Percentiles rank a stretch among this genome's conserved stretches.
These are phyloP conservation scores for Dioszegia crocea DNA, from an alignment of 768 basidiomycete species.

Conservation along the genomic window DNA sequence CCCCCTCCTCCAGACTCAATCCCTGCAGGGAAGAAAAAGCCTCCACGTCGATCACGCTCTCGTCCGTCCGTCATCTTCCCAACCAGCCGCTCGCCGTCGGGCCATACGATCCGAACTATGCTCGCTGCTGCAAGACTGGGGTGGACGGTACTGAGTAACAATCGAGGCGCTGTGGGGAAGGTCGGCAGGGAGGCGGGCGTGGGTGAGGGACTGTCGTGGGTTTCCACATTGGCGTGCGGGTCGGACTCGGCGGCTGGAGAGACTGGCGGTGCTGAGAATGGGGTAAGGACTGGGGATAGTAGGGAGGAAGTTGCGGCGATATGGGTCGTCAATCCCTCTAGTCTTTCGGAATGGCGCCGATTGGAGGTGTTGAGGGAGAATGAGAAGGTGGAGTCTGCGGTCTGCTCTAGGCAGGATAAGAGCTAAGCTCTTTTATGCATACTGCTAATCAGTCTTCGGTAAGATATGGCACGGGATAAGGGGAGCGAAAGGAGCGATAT, in stretches of 20 bases:
- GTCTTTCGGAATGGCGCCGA: slow-evolving; percentile 61
- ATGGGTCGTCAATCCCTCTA: slow-evolving; percentile 76
- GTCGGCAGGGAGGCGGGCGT: slow-evolving; percentile 64
- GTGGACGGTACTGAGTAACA: slow-evolving; percentile 86
- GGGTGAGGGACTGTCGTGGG: slow-evolving; percentile 31
- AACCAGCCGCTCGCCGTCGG: slow-evolving; percentile 56
- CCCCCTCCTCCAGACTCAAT: no score
- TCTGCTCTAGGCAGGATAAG: not conserved
- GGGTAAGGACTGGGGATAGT: not conserved
- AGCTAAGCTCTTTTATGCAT: no score
- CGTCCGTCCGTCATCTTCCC: slow-evolving; percentile 60
- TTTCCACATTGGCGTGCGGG: no score
- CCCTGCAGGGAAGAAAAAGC: not conserved
- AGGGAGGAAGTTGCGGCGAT: slow-evolving; percentile 53
- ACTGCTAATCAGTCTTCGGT: no score
- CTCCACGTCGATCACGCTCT: slow-evolving; percentile 16
- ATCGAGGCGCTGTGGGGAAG: slow-evolving; percentile 69
- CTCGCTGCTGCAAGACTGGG: slow-evolving; percentile 63
- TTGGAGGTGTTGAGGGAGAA: slow-evolving; percentile 33
- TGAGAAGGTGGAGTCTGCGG: not conserved
- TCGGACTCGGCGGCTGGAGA: not conserved
- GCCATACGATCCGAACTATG: slow-evolving; percentile 72
- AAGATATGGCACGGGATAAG: no score
- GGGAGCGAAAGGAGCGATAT: no score
- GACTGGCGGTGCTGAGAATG: not conserved